Percentiles rank a stretch among this genome's conserved stretches.
phyloP scores from a whole-genome alignment of 768 basidiomycete genomes.

The Macrolepiota fuliginosa region DNA sequence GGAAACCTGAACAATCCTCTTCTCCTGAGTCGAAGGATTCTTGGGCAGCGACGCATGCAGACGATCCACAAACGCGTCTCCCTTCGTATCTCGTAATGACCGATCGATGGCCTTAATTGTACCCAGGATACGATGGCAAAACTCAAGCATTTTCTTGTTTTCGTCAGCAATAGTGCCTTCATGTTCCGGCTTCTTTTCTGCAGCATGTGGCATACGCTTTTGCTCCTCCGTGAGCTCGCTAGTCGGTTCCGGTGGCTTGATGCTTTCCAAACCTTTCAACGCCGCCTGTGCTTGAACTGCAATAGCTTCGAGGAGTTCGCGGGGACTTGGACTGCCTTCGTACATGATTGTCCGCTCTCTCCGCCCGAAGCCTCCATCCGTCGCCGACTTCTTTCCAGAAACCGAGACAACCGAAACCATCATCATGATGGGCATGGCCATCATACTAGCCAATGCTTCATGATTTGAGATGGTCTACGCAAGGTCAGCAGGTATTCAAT shows the following conservation, averaged over 20 bases:
- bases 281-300: constrained; percentile 93
- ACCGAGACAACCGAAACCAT: constrained; percentile 63
- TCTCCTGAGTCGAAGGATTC: constrained; percentile 44
- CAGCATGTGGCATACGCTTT: constrained; percentile 75
- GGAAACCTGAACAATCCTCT: constrained; percentile 3
- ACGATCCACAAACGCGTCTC: constrained; percentile 79
- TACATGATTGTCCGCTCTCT: constrained; percentile 85
- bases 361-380: constrained; percentile 45
- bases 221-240: constrained; percentile 86
- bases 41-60: constrained; percentile 76
- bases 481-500: constrained; percentile 5
- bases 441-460: constrained; percentile 91
- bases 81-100: constrained; percentile 86
- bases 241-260: constrained; percentile 43
- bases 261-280: constrained; percentile 78
- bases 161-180: constrained; percentile 57
- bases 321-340: constrained; percentile 87
- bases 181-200: constrained; percentile 66
- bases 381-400: constrained; percentile 49
- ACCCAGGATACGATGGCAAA: constrained; percentile 82
- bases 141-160: constrained; percentile 71
- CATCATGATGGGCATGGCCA: constrained; percentile 97
- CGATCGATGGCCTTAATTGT: constrained; percentile 86
- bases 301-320: constrained; percentile 88
- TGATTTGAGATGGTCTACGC: constrained; percentile 87